Base-by-base conservation (phyloP, 768 basidiomycete species). In the Tephrocybe rancida region DNA sequence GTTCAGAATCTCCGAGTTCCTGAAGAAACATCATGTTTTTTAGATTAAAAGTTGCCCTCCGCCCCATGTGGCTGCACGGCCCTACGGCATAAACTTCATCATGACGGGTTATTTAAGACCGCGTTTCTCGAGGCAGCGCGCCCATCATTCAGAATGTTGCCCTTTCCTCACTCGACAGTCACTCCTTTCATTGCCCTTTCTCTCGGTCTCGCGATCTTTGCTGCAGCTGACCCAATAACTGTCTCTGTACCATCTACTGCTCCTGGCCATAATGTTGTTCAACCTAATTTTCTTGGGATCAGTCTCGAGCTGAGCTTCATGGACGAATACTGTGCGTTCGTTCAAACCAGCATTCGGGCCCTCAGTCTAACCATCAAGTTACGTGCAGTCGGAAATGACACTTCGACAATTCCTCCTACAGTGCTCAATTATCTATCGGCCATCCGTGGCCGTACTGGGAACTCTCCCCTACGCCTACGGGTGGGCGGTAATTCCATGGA, bases 301-400 rank as follows among this genome's bases (percentile, higher is more conserved):
- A 82, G 80, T 44, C 72, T 87, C 55, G 86, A 88, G 65, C 72
- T 89, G 42, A 82, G 81, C 43, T 84, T 84, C 55, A 75, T 86
- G 53, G 74, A 81, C 60, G 71, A 78, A 55, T 80, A 87, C 63
- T 79, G 82, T 80, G 47, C 48, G 76, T 68, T 41, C 18, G 14
- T n/a, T 25, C 5, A 29, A 22, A 37, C 45, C 24, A 21, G 47
- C 29, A 6, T 57, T 25, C 52, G 19, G 30, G 22, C 16, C 18
- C 30, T 32, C 37, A n/a, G 26, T 32, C 48, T 50, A 30, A 41
- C n/a, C n/a, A n/a, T n/a, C n/a, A 38, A 25, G 21, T 37, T 11
- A 13, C 26, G 57, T 29, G 16, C 56, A 82, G 81, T 84, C 55
- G 83, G 83, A 39, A 79, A 80, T 59, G 73, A 79, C 59, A 76